Evolutionary conservation across 371 early-diverging fungal genomes (phyloP).

Genomic region (Dinochytrium kinnereticum): DNA sequence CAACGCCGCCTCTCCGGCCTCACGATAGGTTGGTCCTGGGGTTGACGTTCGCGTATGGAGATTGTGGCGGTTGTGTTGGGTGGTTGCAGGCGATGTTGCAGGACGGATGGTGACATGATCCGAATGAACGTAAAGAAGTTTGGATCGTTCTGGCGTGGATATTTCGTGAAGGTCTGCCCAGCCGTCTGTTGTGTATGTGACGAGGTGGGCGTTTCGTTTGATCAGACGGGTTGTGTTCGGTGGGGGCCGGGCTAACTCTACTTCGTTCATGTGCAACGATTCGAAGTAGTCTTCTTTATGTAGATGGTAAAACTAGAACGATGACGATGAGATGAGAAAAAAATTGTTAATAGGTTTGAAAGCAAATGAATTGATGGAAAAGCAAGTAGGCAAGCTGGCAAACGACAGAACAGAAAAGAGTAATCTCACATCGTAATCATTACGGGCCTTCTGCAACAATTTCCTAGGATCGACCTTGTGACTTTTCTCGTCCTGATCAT

Average conservation of each 20-base stretch:
- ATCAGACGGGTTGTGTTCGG: not conserved
- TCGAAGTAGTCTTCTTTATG: conserved; percentile 13
- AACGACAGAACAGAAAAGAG: not conserved
- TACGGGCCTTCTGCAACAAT: not conserved
- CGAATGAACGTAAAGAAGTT: not conserved
- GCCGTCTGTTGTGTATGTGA: conserved; percentile 14
- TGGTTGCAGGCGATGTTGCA: not conserved
- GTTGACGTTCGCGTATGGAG: too few species aligned
- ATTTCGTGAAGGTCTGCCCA: conserved; percentile 18
- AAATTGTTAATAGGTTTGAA: not conserved
- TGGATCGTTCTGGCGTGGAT: conserved; percentile 10
- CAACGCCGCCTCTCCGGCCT: not conserved
- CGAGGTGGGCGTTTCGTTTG: not conserved
- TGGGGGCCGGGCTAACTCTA: not conserved
- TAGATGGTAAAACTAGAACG: conserved; percentile 14
- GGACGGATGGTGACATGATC: conserved; percentile 13
- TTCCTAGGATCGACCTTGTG: not conserved
- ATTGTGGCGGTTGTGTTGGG: not conserved
- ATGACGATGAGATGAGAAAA: not conserved
- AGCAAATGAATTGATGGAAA: not conserved
- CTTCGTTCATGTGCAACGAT: not conserved
- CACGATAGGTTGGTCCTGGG: not conserved
- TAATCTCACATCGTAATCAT: conserved; percentile 13
- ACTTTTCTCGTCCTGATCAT: not conserved
- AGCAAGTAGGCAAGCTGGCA: not conserved